Base-by-base conservation (phyloP, 306 rosid genomes). In the Gastrolobium villosum region DNA sequence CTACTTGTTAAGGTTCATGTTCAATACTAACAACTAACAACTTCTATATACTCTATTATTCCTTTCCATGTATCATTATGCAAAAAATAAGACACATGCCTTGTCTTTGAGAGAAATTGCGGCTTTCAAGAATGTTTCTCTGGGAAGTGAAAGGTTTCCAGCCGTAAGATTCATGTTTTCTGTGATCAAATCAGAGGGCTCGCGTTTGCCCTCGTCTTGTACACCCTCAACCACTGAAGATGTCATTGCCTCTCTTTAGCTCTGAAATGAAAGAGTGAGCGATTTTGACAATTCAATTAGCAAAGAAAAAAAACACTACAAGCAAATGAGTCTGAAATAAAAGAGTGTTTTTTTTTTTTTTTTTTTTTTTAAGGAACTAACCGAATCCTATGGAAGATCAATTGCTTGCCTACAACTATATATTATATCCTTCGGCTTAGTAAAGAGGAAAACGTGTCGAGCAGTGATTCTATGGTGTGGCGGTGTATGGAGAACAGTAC, bases 21-120 rank as follows among this genome's bases (percentile, higher is more conserved):
- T 48, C 5, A n/a, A 48, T 2, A 48, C 54, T 13, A 20, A 55
- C n/a, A 48, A n/a, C n/a, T n/a, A 7, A 55, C n/a, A 48, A 2
- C 20, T 44, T 10, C 32, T 55, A 56, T 39, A 26, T 72, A 20
- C 26, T 0, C 35, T 15, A 28, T 54, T 20, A 20, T 20, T 20
- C 26, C 3, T 14, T 2, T 3, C 40, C 36, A 57, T 31, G 35
- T 36, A n/a, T 4, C 1, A 20, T 20, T 20, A 1, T 20, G 26
- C 26, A 1, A 14, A 52, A 14, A 32, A 55, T 8, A 4, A 59
- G 37, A 45, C 6, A 63, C 75, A 8, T 65, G 86, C 98, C 92
- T 89, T 89, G 34, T 92, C 93, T 81, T 94, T 92, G 54, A 94
- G 93, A 48, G 96, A 84, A 54, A 86, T 56, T 1, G 97, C 98